Evolutionary conservation across 2,329 filamentous ascomycete genomes (phyloP).

Genomic region (Alternaria consortialis): DNA sequence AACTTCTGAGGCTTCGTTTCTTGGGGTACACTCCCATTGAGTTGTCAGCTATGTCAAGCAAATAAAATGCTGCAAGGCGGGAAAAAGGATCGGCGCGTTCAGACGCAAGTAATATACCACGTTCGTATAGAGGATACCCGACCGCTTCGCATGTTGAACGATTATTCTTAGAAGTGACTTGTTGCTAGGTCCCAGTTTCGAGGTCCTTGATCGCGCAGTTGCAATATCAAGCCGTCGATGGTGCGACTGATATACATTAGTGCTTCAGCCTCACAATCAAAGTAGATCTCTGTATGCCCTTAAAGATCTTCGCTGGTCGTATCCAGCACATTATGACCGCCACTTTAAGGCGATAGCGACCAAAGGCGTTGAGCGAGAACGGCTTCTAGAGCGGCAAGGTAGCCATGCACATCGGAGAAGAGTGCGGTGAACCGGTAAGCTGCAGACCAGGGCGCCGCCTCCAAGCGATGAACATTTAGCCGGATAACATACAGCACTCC

Average conservation of each 20-base stretch:
- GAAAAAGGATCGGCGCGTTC: constrained; percentile 5
- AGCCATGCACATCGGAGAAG: background rate
- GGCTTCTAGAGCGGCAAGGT: background rate
- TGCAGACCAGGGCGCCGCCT: constrained; percentile 14
- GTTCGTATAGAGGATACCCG: constrained; percentile 2
- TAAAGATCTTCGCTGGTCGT: background rate
- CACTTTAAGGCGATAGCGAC: background rate
- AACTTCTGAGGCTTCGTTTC: background rate
- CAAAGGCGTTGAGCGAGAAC: background rate
- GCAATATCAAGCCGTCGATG: constrained; percentile 36
- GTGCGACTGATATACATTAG: constrained; percentile 22
- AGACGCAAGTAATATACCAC: constrained; percentile 17
- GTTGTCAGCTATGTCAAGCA: background rate
- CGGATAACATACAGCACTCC: constrained; percentile 33
- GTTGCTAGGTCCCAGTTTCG: constrained; percentile 16
- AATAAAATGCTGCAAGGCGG: background rate
- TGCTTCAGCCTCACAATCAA: constrained; percentile 33
- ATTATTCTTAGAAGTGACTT: constrained; percentile 20
- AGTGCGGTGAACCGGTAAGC: constrained; percentile 20
- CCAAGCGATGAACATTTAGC: constrained; percentile 34
- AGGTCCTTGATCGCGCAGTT: constrained; percentile 9
- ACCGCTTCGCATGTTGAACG: background rate
- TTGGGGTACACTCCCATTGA: background rate
- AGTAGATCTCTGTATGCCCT: background rate
- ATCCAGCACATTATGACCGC: background rate